A percentile compares a stretch with the other conserved stretches of the same genome.
Conservation (phyloP, 2,329 filamentous ascomycete genomes). For the Pseudopithomyces chartarum region DNA sequence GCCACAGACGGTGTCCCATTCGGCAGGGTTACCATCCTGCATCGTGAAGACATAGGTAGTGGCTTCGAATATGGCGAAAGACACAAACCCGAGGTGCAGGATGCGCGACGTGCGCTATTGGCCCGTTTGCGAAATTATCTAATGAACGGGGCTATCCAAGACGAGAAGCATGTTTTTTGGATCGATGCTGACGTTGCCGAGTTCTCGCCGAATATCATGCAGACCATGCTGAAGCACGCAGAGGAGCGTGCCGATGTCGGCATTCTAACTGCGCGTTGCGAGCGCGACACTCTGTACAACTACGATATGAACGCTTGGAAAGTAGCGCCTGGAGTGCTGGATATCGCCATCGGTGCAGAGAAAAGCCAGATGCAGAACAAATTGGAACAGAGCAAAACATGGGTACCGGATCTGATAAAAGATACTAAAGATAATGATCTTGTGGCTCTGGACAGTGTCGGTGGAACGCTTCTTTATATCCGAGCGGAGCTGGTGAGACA, state of each 20-base stretch:
- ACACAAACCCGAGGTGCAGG: not conserved
- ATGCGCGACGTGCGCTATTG: not conserved
- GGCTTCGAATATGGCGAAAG: not conserved
- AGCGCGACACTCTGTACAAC: not conserved
- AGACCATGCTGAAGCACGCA: not conserved
- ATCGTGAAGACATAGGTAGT: not conserved
- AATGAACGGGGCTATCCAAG: not conserved
- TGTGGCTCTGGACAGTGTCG: not conserved
- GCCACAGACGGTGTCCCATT: not conserved
- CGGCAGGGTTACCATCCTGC: not conserved
- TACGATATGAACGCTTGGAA: slow-evolving; percentile 1
- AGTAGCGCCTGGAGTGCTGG: not conserved
- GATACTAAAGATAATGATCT: not conserved
- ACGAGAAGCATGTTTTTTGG: not conserved
- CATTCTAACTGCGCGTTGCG: not conserved
- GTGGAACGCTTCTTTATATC: not conserved
- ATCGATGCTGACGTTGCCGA: not conserved
- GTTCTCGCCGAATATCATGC: not conserved
- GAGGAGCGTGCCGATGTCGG: not conserved
- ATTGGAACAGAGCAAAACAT: not conserved
- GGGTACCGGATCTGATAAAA: not conserved
- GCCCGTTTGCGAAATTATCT: not conserved
- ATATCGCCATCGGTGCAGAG: not conserved
- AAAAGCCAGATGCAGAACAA: not conserved
- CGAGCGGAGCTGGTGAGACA: not conserved